Base-by-base conservation (phyloP, 257 asterid genomes). In the Nicotiana obtusifolia region DNA sequence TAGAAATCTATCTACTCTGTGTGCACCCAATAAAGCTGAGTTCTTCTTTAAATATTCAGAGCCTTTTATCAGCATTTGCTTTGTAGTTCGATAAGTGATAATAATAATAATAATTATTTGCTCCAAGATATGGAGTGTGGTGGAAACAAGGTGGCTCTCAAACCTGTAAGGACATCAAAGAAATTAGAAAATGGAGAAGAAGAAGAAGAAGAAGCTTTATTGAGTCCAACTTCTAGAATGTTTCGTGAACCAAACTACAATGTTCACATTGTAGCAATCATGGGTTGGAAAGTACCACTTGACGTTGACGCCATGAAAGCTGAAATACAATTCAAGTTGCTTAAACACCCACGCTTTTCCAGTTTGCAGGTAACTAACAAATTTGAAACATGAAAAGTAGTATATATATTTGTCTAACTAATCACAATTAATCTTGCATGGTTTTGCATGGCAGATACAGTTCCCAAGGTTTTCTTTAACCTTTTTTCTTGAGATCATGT, bases 311-410 rank as follows among this genome's bases (percentile, higher is more conserved):
- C 35, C 10, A 1, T 69, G n/a, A 69, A 41, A 41, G 59, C 57
- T 15, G 35, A 20, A n/a, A 2, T 69, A 41, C 78, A 0, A 69
- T 1, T 13, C 59, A 69, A 69, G 20, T 20, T 69, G 33, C 59
- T 69, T 69, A 69, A 41, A 69, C 69, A 69, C 1, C 78, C 78
- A 41, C 78, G 35, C 35, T 69, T 69, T 54, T 69, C 78, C 7
- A 69, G 78, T 69, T 69, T 69, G 78, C 78, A 69, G 78, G 78
- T 69, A 69, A 41, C 20, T 37, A 57, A 57, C 64, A 19, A 57
- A 57, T 19, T 30, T 30, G 33, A 19, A 57, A 19, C 26, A 57
- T 57, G 4, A 56, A 56, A 30, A 17, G 1, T 14, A 17, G 7
- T 15, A 14, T 15, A 15, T n/a, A 31, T 17, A 56, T 56, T 17